These are phyloP conservation scores for Nicotiana tomentosiformis DNA, from an alignment of 257 asterid genomes.

Conservation along the genomic window DNA sequence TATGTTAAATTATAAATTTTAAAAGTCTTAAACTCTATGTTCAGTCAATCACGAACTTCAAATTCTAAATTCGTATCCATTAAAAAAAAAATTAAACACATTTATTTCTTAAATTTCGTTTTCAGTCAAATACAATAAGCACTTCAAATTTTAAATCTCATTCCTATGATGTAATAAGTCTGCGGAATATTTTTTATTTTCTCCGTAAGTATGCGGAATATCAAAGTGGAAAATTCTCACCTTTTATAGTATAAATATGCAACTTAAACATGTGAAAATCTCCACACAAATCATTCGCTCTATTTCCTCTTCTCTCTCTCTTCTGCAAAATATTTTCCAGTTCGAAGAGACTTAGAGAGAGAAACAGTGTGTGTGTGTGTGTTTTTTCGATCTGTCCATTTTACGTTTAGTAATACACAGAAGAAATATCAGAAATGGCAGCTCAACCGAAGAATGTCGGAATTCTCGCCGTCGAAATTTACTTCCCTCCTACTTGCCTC, in stretches of 20 bases:
- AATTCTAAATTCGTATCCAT: too few relatives aligned
- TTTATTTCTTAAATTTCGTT: too few relatives aligned
- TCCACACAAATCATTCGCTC: background rate
- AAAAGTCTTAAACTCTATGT: too few relatives aligned
- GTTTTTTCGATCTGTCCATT: background rate
- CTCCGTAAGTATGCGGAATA: background rate
- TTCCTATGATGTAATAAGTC: background rate
- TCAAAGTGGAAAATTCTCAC: background rate
- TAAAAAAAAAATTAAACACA: too few relatives aligned
- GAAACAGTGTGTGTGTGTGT: background rate
- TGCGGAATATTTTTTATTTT: background rate
- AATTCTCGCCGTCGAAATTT: conserved; percentile 87
- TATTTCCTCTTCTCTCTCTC: background rate
- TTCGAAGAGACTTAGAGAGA: background rate
- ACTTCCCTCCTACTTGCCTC: conserved; percentile 96
- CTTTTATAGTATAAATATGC: background rate
- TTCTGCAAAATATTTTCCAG: background rate
- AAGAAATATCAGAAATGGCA: conserved; percentile 27
- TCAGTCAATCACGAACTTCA: too few relatives aligned
- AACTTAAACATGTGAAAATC: background rate
- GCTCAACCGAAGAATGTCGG: conserved; percentile 68
- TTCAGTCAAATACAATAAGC: too few relatives aligned
- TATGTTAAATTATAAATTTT: too few relatives aligned
- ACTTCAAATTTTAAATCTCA: too few relatives aligned
- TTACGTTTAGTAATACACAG: conserved; percentile 6